Conservation (phyloP, 495 filamentous ascomycete species). For the Penicillium soppii region DNA sequence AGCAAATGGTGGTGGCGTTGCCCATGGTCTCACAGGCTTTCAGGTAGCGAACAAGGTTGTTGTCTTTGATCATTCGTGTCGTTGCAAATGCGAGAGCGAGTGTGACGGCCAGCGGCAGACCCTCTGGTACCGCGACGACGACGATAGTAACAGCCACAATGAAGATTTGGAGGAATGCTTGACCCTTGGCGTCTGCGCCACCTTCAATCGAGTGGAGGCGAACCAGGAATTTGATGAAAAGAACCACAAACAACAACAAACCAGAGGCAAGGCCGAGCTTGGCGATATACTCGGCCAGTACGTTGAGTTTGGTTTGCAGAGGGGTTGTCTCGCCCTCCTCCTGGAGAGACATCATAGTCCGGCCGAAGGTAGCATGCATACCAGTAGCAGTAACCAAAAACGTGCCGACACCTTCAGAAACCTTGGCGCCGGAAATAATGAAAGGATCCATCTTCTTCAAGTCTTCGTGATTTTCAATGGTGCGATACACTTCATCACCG, state of each 20-base stretch:
- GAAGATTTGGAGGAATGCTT: constrained; percentile 86
- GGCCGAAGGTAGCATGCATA: constrained; percentile 84
- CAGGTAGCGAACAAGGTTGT: constrained; percentile 87
- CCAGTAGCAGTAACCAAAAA: constrained; percentile 87
- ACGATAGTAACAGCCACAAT: constrained; percentile 95
- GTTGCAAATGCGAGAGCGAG: constrained; percentile 93
- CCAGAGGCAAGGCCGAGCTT: constrained; percentile 86
- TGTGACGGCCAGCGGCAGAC: constrained; percentile 88
- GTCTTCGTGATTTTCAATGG: constrained; percentile 72
- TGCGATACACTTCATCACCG: constrained; percentile 74
- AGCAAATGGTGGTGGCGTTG: constrained; percentile 93
- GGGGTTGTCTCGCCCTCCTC: constrained; percentile 91
- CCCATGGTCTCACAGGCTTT: constrained; percentile 99
- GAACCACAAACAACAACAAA: constrained; percentile 81
- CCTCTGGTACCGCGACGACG: constrained; percentile 93
- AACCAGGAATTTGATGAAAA: constrained; percentile 87
- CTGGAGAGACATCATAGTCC: constrained; percentile 89
- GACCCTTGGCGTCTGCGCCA: constrained; percentile 73
- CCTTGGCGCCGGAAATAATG: constrained; percentile 88
- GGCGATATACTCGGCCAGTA: constrained; percentile 88
- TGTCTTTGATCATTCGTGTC: constrained; percentile 91
- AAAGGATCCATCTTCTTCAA: constrained; percentile 90
- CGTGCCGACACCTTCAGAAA: constrained; percentile 86
- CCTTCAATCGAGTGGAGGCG: constrained; percentile 51
- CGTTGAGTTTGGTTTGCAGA: constrained; percentile 89